Conservation (phyloP, 345 rosid species). For the Geranium brycei region DNA sequence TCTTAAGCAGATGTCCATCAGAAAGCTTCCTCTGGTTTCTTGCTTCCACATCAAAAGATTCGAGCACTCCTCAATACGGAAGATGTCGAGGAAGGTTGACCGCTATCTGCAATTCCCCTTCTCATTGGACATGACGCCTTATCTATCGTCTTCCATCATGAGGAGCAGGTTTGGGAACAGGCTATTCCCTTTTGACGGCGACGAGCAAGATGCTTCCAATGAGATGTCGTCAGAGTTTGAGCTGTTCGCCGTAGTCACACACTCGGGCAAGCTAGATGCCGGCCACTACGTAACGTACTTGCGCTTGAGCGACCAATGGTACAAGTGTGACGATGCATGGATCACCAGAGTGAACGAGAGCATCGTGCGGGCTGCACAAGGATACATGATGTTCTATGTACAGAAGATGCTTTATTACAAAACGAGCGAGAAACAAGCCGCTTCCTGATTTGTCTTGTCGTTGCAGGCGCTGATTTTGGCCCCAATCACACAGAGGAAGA, state of each 20-base stretch:
- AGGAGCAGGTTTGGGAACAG: constrained; percentile 48
- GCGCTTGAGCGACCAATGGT: constrained; percentile 50
- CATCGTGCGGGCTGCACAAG: constrained; percentile 53
- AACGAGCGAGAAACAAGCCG: constrained; percentile 32
- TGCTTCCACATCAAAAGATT: constrained; percentile 64
- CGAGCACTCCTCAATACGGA: constrained; percentile 42
- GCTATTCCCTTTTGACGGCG: constrained; percentile 40
- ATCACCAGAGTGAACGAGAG: constrained; percentile 46
- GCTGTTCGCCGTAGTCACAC: constrained; percentile 58
- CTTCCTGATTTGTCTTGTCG: constrained; percentile 7
- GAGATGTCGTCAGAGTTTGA: constrained; percentile 47
- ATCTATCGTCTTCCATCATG: constrained; percentile 51
- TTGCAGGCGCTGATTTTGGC: neutral
- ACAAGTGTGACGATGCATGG: constrained; percentile 67
- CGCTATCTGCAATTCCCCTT: constrained; percentile 50
- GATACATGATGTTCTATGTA: constrained; percentile 65
- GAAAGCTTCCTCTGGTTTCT: constrained; percentile 56
- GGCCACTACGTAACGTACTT: constrained; percentile 53
- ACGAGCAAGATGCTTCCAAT: constrained; percentile 32
- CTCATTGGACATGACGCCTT: constrained; percentile 49
- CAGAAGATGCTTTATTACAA: constrained; percentile 48
- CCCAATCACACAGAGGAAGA: neutral
- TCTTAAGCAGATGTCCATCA: constrained; percentile 61
- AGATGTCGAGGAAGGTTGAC: constrained; percentile 56
- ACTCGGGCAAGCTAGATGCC: constrained; percentile 43